These are phyloP conservation scores for Zygoascus bituminiphila DNA, from an alignment of 805 yeast genomes.

Conservation along the genomic window DNA sequence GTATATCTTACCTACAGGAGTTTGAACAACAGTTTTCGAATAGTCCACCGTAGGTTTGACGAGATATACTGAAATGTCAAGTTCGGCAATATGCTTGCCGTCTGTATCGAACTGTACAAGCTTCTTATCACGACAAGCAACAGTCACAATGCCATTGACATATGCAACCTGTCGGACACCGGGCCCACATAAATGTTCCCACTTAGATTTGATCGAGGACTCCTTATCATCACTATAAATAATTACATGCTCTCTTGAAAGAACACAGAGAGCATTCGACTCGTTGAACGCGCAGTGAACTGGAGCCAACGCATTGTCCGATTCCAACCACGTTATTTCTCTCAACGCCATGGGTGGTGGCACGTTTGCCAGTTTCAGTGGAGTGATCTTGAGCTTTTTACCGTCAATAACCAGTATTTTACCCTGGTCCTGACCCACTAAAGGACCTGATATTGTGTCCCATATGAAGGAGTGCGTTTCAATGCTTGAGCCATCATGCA, in stretches of 20 bases:
- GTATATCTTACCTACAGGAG: constrained; percentile 43
- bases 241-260: not conserved
- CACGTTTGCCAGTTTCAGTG: constrained; percentile 72
- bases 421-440: constrained; percentile 66
- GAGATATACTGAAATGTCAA: not conserved
- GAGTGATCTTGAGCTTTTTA: constrained; percentile 59
- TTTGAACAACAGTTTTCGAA: constrained; percentile 45
- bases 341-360: constrained; percentile 91
- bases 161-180: not conserved
- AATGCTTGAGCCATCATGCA: constrained; percentile 35
- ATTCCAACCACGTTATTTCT: constrained; percentile 33
- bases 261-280: not conserved
- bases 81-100: not conserved
- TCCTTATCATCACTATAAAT: constrained; percentile 1
- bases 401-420: constrained; percentile 81
- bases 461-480: constrained; percentile 63
- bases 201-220: not conserved
- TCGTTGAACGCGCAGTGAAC: constrained; percentile 1
- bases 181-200: not conserved
- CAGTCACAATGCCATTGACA: not conserved
- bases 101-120: not conserved
- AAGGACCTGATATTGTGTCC: constrained; percentile 59
- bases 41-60: constrained; percentile 42
- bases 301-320: not conserved
- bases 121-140: not conserved